Base-by-base conservation (phyloP, 2,329 filamentous ascomycete genomes). In the Nigrospora sphaerica region DNA sequence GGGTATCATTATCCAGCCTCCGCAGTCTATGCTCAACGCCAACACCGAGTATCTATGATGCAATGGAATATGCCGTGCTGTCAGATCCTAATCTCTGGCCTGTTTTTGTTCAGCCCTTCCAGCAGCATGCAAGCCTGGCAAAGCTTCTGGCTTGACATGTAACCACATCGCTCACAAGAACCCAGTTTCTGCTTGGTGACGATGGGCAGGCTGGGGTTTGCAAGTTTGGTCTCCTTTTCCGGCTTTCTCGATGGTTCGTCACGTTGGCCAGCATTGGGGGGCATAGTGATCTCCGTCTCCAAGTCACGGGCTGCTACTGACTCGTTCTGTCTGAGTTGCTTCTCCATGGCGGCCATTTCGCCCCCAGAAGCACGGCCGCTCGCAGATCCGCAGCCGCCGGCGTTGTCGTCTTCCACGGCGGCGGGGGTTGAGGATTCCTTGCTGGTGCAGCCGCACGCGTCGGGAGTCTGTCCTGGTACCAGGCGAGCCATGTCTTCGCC, bases 401-500 rank as follows among this genome's bases (percentile, higher is more conserved):
- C 69, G 23, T 77, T 78, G 18, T 83, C 83, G 42, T 81, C 78
- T 11, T 57, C 55, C 7, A 54, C 53, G 6, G 47, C 60, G 11
- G 61, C 54, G 12, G 65, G 60, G 3, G 49, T 40, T 3, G 55
- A 47, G 9, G 62, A 62, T 58, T 59, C 63, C 52, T 63, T 72
- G 57, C 67, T 71, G 42, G 69, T 72, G 58, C 75, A 77, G 45
- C 58, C 66, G 52, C 72, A 74, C 10, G 68, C 63, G 18, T 71
- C 70, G 23, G 64, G 67, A 14, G 77, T 64, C 46, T 78, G 74
- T 13, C 73, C 73, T 0, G 86, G 86, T 1, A 93, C 87, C n/a
- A 97, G 71, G 47, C 80, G 82, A 11, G 90, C 92, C 88, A 98
- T 95, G 54, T 97, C 93, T 65, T 97, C 92, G 34, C 93, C 93